A percentile compares a stretch with the other conserved stretches of the same genome.
Conservation (phyloP, 1,139 yeast species). For the Hemisphaericaspora subhashii region DNA sequence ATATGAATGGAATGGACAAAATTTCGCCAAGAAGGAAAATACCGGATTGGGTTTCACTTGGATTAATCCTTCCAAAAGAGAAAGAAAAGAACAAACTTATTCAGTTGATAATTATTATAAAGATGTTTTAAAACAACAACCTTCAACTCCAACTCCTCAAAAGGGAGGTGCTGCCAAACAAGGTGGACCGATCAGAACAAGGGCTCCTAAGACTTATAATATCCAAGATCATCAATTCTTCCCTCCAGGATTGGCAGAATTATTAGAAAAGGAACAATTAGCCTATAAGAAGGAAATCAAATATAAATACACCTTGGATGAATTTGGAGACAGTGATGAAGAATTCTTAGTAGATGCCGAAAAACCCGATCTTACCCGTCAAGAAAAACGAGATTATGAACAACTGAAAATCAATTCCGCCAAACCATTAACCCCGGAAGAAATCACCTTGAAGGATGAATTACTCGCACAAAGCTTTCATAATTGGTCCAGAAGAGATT, state of each 20-base stretch:
- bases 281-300: constrained; percentile 73
- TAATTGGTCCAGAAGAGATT: constrained; percentile 86
- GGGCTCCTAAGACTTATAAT: constrained; percentile 70
- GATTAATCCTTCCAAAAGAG: constrained; percentile 89
- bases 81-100: constrained; percentile 85
- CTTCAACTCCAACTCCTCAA: constrained; percentile 8
- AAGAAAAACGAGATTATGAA: constrained; percentile 48
- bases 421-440: constrained; percentile 75
- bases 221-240: constrained; percentile 90
- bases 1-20: constrained; percentile 96
- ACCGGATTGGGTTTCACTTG: constrained; percentile 56
- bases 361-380: constrained; percentile 37
- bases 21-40: constrained; percentile 67
- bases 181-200: constrained; percentile 21
- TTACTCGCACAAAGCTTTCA: constrained; percentile 68
- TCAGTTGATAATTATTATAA: constrained; percentile 86
- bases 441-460: constrained; percentile 59
- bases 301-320: constrained; percentile 60
- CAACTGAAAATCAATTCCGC: constrained; percentile 71
- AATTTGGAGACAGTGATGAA: constrained; percentile 56
- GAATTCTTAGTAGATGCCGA: constrained; percentile 56
- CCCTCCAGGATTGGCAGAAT: constrained; percentile 59
- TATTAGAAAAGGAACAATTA: constrained; percentile 78
- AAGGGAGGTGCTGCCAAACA: constrained; percentile 4
- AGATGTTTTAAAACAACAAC: constrained; percentile 55